Evolutionary conservation across 371 early-diverging fungal species (phyloP), one percentile per base, ranked within the genome.

Genomic region (Lichtheimia corymbifera): DNA sequence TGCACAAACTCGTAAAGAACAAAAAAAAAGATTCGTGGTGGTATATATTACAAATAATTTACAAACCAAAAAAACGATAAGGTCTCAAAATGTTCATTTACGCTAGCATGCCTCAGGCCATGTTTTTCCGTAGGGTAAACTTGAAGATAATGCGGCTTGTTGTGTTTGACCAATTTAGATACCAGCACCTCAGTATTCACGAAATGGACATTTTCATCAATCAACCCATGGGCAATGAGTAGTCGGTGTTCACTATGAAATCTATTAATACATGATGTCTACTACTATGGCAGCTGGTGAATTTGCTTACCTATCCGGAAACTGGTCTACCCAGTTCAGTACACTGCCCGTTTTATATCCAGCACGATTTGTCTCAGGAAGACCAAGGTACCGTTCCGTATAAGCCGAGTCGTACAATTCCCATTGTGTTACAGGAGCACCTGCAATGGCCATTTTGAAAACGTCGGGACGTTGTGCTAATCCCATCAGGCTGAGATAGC

Each of bases 141-240:
- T 73, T 90, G 88, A 5, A 88, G 61, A 54, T 84, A 77, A 61
- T 89, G 83, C 4, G 87, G 87, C 55, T 86, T 88, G 53, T 83
- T 76, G 20, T 57, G 60, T 55, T 83, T 82, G 11, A 85, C 77
- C 14, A 93, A 64, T 5, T 74, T 79, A 2, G 83, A 70, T 0
- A 87, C 83, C 51, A 92, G 65, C 24, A 68, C 22, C 51, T 88
- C 85, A 0, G 90, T 84, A 68, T 92, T 83, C 50, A 74, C 78
- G 55, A 88, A 87, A 68, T 92, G 92, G 2, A 93, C 93, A 69
- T 93, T 93, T 65, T 93, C 92, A 68, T 93, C 93, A 58, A 88
- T 86, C 47, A 87, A 67, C 0, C 93, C 93, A 66, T 93, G 93
- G 0, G 83, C 90, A 51, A 93, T 74, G 30, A 93, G 56, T 17